phyloP scores from a whole-genome alignment of 1,284 basidiomycete genomes.

The Naganishia albida region DNA sequence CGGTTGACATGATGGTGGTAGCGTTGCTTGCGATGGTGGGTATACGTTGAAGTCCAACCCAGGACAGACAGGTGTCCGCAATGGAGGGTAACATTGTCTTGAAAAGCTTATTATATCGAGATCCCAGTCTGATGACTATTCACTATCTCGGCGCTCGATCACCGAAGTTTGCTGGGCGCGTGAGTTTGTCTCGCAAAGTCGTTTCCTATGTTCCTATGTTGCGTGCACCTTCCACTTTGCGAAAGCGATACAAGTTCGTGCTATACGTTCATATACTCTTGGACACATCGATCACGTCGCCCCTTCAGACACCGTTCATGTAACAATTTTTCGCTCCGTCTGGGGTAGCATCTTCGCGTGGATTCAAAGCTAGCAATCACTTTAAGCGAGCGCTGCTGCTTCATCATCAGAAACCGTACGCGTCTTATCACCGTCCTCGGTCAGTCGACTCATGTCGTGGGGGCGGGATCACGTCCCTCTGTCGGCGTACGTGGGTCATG shows the following conservation, averaged over 20 bases:
- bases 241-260: too few species aligned
- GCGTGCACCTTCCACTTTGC: too few species aligned
- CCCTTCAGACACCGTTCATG: not conserved
- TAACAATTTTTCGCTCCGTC: not conserved
- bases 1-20: constrained; percentile 14
- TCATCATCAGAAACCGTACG: not conserved
- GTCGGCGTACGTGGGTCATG: too few species aligned
- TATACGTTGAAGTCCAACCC: constrained; percentile 19
- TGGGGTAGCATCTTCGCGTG: constrained; percentile 10
- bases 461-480: too few species aligned
- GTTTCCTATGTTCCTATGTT: too few species aligned
- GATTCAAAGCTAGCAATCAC: not conserved
- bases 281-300: too few species aligned
- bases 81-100: not conserved
- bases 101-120: not conserved
- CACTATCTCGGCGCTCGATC: constrained; percentile 20
- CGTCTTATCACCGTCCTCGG: too few species aligned
- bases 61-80: constrained; percentile 12
- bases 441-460: too few species aligned
- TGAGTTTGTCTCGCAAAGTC: too few species aligned
- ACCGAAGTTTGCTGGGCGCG: not conserved
- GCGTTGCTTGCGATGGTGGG: constrained; percentile 1
- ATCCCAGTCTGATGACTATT: not conserved
- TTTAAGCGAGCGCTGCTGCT: not conserved
- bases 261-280: too few species aligned